Evolutionary conservation across 805 yeast species (phyloP).

Genomic region (Candida arabinofermentans): DNA sequence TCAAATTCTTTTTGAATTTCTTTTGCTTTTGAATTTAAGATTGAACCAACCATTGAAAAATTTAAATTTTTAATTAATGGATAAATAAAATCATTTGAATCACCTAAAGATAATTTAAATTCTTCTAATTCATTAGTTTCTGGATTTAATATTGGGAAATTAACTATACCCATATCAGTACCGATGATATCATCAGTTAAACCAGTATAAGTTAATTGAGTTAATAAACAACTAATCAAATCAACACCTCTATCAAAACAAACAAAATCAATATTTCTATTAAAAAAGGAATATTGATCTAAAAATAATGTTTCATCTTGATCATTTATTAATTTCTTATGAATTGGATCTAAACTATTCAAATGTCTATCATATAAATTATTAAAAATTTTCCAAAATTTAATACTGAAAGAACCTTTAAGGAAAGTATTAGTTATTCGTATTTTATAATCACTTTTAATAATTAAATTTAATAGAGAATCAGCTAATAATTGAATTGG

Average conservation of each 20-base stretch:
- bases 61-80: constrained; percentile 57
- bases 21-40: constrained; percentile 67
- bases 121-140: constrained; percentile 3
- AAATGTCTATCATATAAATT: constrained; percentile 28
- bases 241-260: constrained; percentile 80
- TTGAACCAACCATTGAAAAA: constrained; percentile 75
- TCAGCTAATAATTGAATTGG: constrained; percentile 46
- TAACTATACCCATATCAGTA: constrained; percentile 38
- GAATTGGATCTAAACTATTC: constrained; percentile 29
- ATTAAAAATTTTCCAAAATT: constrained; percentile 42
- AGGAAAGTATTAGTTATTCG: constrained; percentile 53
- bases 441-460: constrained; percentile 35
- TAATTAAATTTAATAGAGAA: constrained; percentile 43
- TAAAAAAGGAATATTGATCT: constrained; percentile 32
- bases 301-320: constrained; percentile 33
- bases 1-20: constrained; percentile 67
- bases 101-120: constrained; percentile 24
- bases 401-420: constrained; percentile 54
- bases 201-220: constrained; percentile 81
- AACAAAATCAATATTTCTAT: constrained; percentile 60
- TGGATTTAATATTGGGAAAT: constrained; percentile 2
- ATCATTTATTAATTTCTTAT: constrained; percentile 30
- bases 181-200: constrained; percentile 69
- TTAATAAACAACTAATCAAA: constrained; percentile 61
- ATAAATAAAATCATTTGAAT: constrained; percentile 44